Evolutionary conservation across 1,139 yeast species (phyloP).

Genomic region (Nakaseomyces sp.): DNA sequence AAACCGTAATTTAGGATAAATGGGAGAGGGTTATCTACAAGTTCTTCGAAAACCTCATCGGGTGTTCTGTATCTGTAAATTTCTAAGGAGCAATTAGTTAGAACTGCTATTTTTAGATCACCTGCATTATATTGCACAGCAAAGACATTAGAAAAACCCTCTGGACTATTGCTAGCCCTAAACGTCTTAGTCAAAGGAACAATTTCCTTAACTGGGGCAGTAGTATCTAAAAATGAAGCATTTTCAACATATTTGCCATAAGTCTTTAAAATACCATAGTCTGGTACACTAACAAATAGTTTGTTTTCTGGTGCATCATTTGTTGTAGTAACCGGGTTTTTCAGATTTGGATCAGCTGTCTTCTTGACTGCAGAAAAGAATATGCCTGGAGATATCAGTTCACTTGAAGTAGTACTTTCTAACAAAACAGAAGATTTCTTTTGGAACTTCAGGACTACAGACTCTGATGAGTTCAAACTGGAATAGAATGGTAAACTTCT

Average conservation of each 20-base stretch:
- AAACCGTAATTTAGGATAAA: slow-evolving; percentile 51
- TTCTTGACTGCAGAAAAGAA: slow-evolving; percentile 46
- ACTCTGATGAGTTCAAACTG: slow-evolving; percentile 25
- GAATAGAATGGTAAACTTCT: slow-evolving; percentile 28
- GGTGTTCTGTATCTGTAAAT: slow-evolving; percentile 73
- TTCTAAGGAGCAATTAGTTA: slow-evolving; percentile 72
- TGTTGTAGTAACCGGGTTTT: neutral
- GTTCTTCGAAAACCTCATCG: slow-evolving; percentile 61
- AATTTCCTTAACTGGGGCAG: slow-evolving; percentile 64
- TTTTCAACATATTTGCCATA: slow-evolving; percentile 68
- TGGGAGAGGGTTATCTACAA: slow-evolving; percentile 47
- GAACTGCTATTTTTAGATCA: slow-evolving; percentile 63
- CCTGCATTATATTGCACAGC: slow-evolving; percentile 71
- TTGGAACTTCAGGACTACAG: slow-evolving; percentile 33
- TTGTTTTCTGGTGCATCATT: slow-evolving; percentile 22
- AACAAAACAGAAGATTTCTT: slow-evolving; percentile 37
- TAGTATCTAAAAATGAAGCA: slow-evolving; percentile 62
- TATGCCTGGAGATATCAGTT: slow-evolving; percentile 74
- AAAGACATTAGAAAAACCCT: slow-evolving; percentile 72
- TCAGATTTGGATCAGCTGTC: slow-evolving; percentile 11
- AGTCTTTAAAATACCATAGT: slow-evolving; percentile 71
- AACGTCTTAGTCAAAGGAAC: slow-evolving; percentile 60
- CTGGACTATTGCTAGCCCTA: slow-evolving; percentile 63
- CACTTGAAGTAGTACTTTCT: slow-evolving; percentile 37
- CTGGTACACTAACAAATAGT: slow-evolving; percentile 70